phyloP scores from a whole-genome alignment of 2,329 filamentous ascomycete genomes.

The Penicillium palitans region DNA sequence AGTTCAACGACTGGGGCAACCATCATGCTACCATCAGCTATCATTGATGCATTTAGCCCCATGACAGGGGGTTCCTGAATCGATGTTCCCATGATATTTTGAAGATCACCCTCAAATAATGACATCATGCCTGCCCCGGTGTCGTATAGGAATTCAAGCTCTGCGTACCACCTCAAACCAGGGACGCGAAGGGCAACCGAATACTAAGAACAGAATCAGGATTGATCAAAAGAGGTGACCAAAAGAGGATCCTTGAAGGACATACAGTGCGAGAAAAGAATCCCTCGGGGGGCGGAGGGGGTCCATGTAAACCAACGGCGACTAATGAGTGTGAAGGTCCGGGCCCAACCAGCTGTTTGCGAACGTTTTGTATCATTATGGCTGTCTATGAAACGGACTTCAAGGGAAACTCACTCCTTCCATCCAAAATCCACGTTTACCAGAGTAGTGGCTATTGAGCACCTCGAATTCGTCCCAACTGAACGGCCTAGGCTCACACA shows the following conservation, averaged over 20 bases:
- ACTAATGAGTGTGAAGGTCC: neutral
- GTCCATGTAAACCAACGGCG: neutral
- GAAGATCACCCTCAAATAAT: neutral
- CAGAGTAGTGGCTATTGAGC: neutral
- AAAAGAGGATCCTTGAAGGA: neutral
- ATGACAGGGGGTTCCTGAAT: neutral
- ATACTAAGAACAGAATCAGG: neutral
- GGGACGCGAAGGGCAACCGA: neutral
- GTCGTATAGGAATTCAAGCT: neutral
- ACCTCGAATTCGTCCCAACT: conserved; percentile 9
- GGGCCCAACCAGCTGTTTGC: neutral
- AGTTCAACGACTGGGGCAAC: neutral
- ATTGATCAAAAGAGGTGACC: neutral
- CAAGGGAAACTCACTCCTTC: neutral
- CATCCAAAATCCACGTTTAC: conserved; percentile 7
- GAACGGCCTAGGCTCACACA: conserved; percentile 8
- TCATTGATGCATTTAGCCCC: neutral
- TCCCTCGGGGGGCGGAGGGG: neutral
- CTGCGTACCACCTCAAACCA: neutral
- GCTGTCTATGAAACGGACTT: neutral
- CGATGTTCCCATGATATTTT: neutral
- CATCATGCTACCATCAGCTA: neutral
- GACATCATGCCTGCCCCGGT: conserved; percentile 2
- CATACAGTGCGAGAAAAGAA: neutral
- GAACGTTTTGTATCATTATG: neutral